Percentiles rank a stretch among this genome's conserved stretches.
Evolutionary conservation across 75 land plant genomes (phyloP).

Genomic region (Cunninghamia lanceolata): DNA sequence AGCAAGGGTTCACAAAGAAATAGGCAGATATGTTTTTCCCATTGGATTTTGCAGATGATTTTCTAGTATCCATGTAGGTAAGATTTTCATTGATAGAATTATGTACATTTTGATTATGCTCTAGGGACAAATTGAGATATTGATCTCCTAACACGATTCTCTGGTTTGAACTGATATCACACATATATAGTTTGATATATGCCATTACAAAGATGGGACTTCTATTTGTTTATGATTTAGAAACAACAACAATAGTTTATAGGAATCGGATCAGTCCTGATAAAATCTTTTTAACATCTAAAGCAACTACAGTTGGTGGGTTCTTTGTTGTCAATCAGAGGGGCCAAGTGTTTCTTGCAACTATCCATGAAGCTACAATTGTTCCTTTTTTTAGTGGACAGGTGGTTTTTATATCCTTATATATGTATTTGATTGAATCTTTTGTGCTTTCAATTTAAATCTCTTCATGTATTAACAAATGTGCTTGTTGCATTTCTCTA

Average conservation of each 20-base stretch:
- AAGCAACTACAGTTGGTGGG: constrained; percentile 84
- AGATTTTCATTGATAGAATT: too few species aligned
- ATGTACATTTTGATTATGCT: not conserved
- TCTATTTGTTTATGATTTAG: too few species aligned
- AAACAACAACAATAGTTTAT: constrained; percentile 92
- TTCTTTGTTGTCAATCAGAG: constrained; percentile 93
- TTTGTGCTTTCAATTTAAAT: too few species aligned
- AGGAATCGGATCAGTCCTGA: constrained; percentile 97
- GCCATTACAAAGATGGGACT: constrained; percentile 97
- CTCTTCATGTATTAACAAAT: too few species aligned
- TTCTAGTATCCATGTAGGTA: too few species aligned
- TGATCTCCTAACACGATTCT: too few species aligned
- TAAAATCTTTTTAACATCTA: constrained; percentile 89
- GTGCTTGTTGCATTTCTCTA: too few species aligned
- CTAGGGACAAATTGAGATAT: not conserved
- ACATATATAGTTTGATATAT: constrained; percentile 82
- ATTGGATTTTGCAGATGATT: constrained; percentile 93
- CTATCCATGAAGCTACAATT: constrained; percentile 93
- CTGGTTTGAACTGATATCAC: constrained; percentile 67
- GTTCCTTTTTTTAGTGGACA: constrained; percentile 93
- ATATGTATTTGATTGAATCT: too few species aligned
- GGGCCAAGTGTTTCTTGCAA: constrained; percentile 96
- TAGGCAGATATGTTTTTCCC: constrained; percentile 97
- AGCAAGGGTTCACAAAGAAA: too few species aligned
- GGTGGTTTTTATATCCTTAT: constrained; percentile 32